Base-by-base conservation (phyloP, 2,329 filamentous ascomycete species). In the Cladosporium sp. region DNA sequence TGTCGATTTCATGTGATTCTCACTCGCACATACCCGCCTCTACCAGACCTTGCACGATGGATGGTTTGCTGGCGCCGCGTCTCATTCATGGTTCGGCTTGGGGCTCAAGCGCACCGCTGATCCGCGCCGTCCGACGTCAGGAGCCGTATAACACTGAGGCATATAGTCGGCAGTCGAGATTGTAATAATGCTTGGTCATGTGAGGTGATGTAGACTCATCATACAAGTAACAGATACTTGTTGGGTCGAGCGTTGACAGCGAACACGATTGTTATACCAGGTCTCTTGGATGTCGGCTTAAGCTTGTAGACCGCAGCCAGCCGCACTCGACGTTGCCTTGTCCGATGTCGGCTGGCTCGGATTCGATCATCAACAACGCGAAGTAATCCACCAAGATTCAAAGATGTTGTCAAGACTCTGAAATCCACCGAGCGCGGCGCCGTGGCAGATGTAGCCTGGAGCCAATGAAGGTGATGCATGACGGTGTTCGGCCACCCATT, bases 371-470 rank as follows among this genome's bases (percentile, higher is more conserved):
- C 22, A 27, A 27, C 22, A 27, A 4, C 22, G 9, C 22, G 22
- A 4, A n/a, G 32, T 34, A 34, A 13, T 13, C 12, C 32, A 34
- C n/a, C 6, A 34, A 34, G 13, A 34, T 5, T 30, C 6, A 15
- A 34, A 7, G 32, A 13, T 34, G 32, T 27, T 27, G 22, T 27
- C 32, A 34, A 13, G 41, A 32, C 27, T 43, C 9, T 9, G 9
- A 27, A 27, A 27, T 36, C 6, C 30, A 45, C 43, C 43, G 43
- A 45, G 43, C 3, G 43, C 43, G 30, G 18, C 8, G 43, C 43
- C 43, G 43, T 32, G 43, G 30, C 7, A 45, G 4, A 27, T 9
- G 22, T 4, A 27, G 22, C 22, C 4, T 9, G 9, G 22, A 27
- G 22, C 22, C 22, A 27, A 27, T 27, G 9, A 9, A 27, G 22